Percentiles rank a stretch among this genome's conserved stretches.
Evolutionary conservation across 805 yeast genomes (phyloP).

Genomic region (Barnettozyma botsteinii): DNA sequence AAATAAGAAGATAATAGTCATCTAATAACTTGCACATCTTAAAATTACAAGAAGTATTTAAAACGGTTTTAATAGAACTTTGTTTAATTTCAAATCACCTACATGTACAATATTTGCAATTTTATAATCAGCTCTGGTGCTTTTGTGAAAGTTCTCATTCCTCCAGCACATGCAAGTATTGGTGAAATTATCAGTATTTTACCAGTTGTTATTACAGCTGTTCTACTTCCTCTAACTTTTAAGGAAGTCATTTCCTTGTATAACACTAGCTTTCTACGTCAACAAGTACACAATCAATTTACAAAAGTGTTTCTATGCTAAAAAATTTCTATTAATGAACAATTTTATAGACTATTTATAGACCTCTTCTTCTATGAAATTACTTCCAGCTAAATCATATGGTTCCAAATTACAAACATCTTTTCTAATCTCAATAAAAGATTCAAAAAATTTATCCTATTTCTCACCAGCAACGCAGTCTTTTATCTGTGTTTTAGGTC

Average conservation of each 20-base stretch:
- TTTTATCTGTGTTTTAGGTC: constrained; percentile 3
- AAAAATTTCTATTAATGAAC: no score
- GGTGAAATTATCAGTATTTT: background rate
- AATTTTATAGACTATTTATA: no score
- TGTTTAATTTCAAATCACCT: background rate
- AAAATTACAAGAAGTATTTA: background rate
- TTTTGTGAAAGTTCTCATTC: background rate
- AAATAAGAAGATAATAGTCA: no score
- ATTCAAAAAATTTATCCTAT: constrained; percentile 17
- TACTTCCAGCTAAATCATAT: background rate
- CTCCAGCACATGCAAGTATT: background rate
- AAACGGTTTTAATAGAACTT: background rate
- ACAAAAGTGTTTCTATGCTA: no score
- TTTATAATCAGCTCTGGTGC: background rate
- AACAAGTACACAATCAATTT: no score
- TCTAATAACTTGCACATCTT: no score
- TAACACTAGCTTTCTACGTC: no score
- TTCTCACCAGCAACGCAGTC: constrained; percentile 20
- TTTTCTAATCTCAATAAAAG: constrained; percentile 15
- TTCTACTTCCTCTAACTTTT: background rate
- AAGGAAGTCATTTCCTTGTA: no score
- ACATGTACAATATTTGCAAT: background rate
- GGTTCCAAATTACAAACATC: constrained; percentile 9
- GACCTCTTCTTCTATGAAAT: background rate
- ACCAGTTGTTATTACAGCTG: background rate